Evolutionary conservation across 176 grass and related monocot genomes (phyloP), one percentile per base, ranked within the genome.

Genomic region (Alopecurus myosuroides): DNA sequence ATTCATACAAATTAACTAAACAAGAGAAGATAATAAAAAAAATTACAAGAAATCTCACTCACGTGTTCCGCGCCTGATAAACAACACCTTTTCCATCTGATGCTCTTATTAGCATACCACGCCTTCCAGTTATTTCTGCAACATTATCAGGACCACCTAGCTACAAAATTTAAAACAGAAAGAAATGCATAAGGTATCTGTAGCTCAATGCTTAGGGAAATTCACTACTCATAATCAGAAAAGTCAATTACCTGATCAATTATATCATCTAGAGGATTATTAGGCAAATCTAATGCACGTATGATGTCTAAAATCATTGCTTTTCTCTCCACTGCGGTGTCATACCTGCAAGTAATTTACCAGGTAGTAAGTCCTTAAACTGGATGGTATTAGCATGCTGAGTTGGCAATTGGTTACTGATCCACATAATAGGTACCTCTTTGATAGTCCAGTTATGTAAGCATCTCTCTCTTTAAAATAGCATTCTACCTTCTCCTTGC

Each of bases 261-360:
- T 78, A 98, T 87, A 87, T 95, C 96, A 92, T 95, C 96, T 39
- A 98, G 87, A 87, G 96, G 96, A 90, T 98, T 98, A 76, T 93
- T 95, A 46, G 96, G 96, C 71, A 98, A 89, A 89, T 98, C 93
- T 86, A 98, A 92, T 17, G 96, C 93, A 28, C 89, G 91, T 2
- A 98, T 98, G 45, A 98, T 94, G 46, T 92, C 93, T 29, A 94
- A 66, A 90, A 98, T 95, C 56, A 95, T 95, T 9, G 39, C 88
- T 79, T 95, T 98, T 11, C 96, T 88, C 70, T 94, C 93, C 86
- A 84, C 65, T 51, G 91, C 93, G 60, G 77, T 77, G 77, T 98
- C 89, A 92, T 93, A 95, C 87, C 95, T 98, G 87, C 67, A 58
- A 86, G 69, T 22, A 82, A 87, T 73, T 86, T 70, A 69, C 83